These are phyloP conservation scores for Umbelopsis ramanniana DNA, from an alignment of 192 early-diverging fungal genomes.

Conservation along the genomic window DNA sequence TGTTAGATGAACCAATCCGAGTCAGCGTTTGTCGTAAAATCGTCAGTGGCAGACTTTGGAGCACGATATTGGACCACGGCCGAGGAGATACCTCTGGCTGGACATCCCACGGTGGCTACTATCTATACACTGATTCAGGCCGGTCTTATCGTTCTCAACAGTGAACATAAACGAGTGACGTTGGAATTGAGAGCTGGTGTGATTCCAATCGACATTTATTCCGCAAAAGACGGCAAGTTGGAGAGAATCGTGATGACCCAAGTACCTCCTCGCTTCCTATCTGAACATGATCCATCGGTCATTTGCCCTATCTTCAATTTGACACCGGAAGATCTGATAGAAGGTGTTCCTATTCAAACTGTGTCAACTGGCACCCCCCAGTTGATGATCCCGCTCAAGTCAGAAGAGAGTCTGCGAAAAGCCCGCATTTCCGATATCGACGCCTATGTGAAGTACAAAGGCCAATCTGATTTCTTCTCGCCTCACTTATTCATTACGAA, in stretches of 20 bases:
- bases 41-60: constrained; percentile 11
- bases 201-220: constrained; percentile 18
- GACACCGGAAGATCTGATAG: not conserved
- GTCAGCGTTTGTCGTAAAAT: constrained; percentile 18
- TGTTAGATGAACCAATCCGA: constrained; percentile 25
- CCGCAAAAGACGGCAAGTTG: not conserved
- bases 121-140: constrained; percentile 22
- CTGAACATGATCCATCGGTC: constrained; percentile 12
- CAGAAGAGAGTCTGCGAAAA: not conserved
- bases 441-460: not conserved
- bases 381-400: constrained; percentile 12
- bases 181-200: constrained; percentile 17
- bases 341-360: constrained; percentile 25
- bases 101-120: constrained; percentile 26
- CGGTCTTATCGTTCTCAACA: not conserved
- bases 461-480: constrained; percentile 25
- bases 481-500: constrained; percentile 13
- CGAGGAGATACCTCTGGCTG: constrained; percentile 21
- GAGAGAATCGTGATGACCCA: constrained; percentile 25
- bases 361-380: constrained; percentile 26
- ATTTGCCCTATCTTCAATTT: constrained; percentile 17
- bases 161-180: not conserved
- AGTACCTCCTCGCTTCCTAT: constrained; percentile 3
- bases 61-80: constrained; percentile 24
- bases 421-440: not conserved